Base-by-base conservation (phyloP, 768 basidiomycete genomes). In the Scleroderma bovista region DNA sequence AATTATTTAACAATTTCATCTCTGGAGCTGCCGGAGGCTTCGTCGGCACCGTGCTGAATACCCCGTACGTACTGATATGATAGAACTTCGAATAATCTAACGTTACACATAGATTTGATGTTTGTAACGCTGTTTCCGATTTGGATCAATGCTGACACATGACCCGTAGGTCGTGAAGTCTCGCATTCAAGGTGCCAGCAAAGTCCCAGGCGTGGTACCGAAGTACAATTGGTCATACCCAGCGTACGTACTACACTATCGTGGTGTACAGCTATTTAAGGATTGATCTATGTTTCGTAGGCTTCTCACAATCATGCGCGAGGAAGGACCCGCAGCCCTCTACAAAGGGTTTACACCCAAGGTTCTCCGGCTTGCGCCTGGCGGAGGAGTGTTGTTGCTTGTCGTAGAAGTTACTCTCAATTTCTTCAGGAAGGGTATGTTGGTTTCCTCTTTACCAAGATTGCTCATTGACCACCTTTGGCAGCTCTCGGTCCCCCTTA, bases 181-280 rank as follows among this genome's bases (percentile, higher is more conserved):
- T 15, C 87, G 95, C 41, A 93, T 98, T 34, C 96, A 99, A 71
- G 84, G 88, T 39, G 69, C 79, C 17, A 72, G 72, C 37, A 80
- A 75, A 55, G 60, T 75, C 24, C 79, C 86, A 0, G 91, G 90
- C 15, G 81, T 83, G n/a, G 68, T 68, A 1, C 87, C 88, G 17
- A 94, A 93, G 62, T 93, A 94, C 70, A 88, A 88, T 69, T 96
- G 94, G 94, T 86, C 94, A 47, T 93, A 94, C 72, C 93, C 94
- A 15, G 88, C 90, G 52, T 79, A 57, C 31, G 71, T 53, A n/a
- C 12, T 20, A 8, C 32, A 15, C 34, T 36, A 39, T 29, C 33
- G 48, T 24, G 47, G 23, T 56, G 29, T 16, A 2, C 29, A 3
- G 19, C 7, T 34, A 11, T 53, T 6, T 11, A 3, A 45, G 11